Evolutionary conservation across 1,284 basidiomycete species (phyloP), one percentile per base, ranked within the genome.

Genomic region (Ceratobasidium sp.): DNA sequence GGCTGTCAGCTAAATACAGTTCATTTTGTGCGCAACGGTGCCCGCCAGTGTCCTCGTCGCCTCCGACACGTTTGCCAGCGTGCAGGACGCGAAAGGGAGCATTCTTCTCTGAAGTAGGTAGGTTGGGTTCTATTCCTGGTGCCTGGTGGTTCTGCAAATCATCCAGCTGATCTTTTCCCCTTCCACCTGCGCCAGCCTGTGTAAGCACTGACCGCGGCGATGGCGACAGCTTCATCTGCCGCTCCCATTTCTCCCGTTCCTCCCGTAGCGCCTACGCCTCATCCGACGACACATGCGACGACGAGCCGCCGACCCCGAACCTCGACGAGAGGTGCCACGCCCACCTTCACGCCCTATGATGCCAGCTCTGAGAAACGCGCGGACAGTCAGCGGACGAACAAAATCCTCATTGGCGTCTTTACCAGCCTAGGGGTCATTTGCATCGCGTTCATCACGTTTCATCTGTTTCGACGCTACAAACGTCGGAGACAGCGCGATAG

Each of bases 391-490:
- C 69, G 52, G 1, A 73, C 57, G 8, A 73, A 61, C 40, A 73
- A 51, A 44, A 73, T 73, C 56, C 69, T 73, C 22, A 52, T 52
- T n/a, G 69, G 69, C 52, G 49, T 73, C 15, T 73, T 73, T 22
- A 34, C 69, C 1, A 44, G 32, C 25, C 25, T 73, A 11, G 69
- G 69, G 25, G 57, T 51, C 15, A n/a, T 73, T 56, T 40, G 62
- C 19, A 44, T 73, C n/a, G 57, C 56, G 43, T 43, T 73, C 2
- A n/a, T 62, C 43, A 44, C 57, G 22, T 73, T 73, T 22, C 57
- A 73, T 5, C 56, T 73, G 25, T 52, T 51, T 11, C 56, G 69
- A 49, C 22, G 69, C 44, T 62, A 73, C 57, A 73, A 73, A 25
- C 69, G 69, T 43, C 56, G 69, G 15, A 8, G 22, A 7, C 4